A percentile compares a stretch with the other conserved stretches of the same genome.
phyloP scores from a whole-genome alignment of 441 rosid genomes.

The Adansonia gregorii region DNA sequence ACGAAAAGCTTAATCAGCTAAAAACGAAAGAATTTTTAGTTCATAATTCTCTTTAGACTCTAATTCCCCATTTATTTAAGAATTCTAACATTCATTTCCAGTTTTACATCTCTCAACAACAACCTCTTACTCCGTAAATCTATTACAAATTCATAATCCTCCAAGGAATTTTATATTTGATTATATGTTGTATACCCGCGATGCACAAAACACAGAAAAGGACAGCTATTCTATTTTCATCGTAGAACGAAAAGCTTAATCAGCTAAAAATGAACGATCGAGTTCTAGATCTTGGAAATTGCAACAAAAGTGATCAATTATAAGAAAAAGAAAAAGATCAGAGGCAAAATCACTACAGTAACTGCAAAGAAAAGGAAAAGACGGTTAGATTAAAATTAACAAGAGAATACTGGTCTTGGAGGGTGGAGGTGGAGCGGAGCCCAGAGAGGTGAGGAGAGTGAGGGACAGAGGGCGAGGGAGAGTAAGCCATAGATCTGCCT shows the following conservation, averaged over 20 bases:
- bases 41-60: too few species aligned
- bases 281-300: constrained; percentile 14
- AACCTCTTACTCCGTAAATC: too few species aligned
- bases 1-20: background rate
- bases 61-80: too few species aligned
- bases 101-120: too few species aligned
- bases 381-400: background rate
- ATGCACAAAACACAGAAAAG: too few species aligned
- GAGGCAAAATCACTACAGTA: constrained; percentile 9
- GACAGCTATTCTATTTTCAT: too few species aligned
- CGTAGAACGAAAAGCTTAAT: background rate
- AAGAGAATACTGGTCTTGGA: constrained; percentile 57
- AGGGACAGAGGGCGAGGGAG: constrained; percentile 75
- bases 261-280: background rate
- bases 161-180: too few species aligned
- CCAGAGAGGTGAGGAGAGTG: constrained; percentile 66
- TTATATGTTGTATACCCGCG: too few species aligned
- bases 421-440: constrained; percentile 58
- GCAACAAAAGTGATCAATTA: background rate
- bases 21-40: background rate
- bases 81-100: too few species aligned
- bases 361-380: background rate
- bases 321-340: constrained; percentile 12
- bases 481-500: constrained; percentile 65
- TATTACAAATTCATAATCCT: too few species aligned